A percentile compares a stretch with the other conserved stretches of the same genome.
phyloP scores from a whole-genome alignment of 768 basidiomycete species.

The Calocybe indica region DNA sequence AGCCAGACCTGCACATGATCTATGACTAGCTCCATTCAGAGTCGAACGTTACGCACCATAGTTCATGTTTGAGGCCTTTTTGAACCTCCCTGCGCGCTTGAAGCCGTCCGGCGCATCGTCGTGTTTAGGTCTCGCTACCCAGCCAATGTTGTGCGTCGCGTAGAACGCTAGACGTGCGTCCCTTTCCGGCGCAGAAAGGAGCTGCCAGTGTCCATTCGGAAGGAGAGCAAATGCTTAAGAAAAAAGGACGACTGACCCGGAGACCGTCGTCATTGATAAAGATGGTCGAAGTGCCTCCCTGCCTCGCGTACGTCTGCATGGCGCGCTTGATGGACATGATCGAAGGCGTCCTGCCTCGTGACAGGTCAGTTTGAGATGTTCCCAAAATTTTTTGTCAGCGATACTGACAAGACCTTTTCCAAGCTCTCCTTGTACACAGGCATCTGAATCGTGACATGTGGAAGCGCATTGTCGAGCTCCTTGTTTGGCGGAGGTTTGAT shows the following conservation, averaged over 20 bases:
- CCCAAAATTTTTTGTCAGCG: background rate
- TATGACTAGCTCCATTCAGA: background rate
- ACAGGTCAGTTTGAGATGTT: background rate
- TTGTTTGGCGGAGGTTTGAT: slow-evolving; percentile 46
- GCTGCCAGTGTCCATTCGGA: background rate
- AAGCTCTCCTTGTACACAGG: slow-evolving; percentile 82
- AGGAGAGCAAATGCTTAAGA: no score
- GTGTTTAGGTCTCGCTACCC: slow-evolving; percentile 12
- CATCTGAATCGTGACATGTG: slow-evolving; percentile 79
- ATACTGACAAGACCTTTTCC: slow-evolving; percentile 55
- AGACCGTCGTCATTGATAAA: slow-evolving; percentile 81
- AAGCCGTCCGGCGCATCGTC: slow-evolving; percentile 19
- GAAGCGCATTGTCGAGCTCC: slow-evolving; percentile 48
- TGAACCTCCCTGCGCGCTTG: slow-evolving; percentile 79
- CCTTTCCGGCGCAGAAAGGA: background rate
- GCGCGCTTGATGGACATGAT: slow-evolving; percentile 74
- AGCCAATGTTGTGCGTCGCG: slow-evolving; percentile 10
- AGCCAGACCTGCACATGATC: slow-evolving; percentile 34
- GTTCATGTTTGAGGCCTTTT: slow-evolving; percentile 94
- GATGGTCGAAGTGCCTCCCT: slow-evolving; percentile 74
- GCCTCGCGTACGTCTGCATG: slow-evolving; percentile 82
- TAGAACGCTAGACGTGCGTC: slow-evolving; percentile 10
- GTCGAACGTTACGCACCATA: slow-evolving; percentile 36
- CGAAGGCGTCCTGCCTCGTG: slow-evolving; percentile 46
- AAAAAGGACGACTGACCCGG: slow-evolving; percentile 14